These are phyloP conservation scores for Chaetomium sp. DNA, from an alignment of 2,329 filamentous ascomycete species.

Conservation along the genomic window DNA sequence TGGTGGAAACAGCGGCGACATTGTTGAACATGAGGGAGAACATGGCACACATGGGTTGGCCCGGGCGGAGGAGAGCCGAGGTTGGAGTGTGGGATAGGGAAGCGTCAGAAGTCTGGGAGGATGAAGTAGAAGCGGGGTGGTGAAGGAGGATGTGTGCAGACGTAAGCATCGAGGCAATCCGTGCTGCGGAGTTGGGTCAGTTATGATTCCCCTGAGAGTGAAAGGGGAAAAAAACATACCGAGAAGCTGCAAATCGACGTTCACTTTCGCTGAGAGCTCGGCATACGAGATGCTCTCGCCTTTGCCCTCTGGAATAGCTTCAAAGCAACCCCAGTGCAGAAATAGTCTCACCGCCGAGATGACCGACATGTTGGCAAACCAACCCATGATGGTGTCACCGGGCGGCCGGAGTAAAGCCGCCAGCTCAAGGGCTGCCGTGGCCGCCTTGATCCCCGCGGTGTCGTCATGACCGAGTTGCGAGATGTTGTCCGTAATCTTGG, in stretches of 20 bases:
- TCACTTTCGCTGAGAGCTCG: constrained; percentile 14
- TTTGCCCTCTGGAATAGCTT: constrained; percentile 18
- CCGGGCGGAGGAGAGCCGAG: constrained; percentile 13
- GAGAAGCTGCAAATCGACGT: constrained; percentile 18
- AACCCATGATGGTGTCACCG: constrained; percentile 20
- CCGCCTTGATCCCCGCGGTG: constrained; percentile 7
- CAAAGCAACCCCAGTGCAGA: constrained; percentile 23
- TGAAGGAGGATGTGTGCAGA: constrained; percentile 16
- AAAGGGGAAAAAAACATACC: too few relatives aligned
- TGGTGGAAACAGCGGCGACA: constrained; percentile 17
- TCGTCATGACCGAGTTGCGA: constrained; percentile 2
- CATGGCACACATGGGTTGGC: constrained; percentile 21
- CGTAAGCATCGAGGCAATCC: constrained; percentile 20
- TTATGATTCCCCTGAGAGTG: too few relatives aligned
- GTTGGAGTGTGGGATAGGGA: constrained; percentile 19
- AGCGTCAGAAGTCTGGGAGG: background rate
- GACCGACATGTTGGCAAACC: constrained; percentile 20
- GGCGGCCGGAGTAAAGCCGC: constrained; percentile 16
- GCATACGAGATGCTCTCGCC: constrained; percentile 17
- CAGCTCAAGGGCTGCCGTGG: constrained; percentile 15
- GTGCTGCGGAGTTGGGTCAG: background rate
- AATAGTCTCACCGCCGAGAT: constrained; percentile 22
- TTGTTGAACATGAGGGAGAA: constrained; percentile 23
- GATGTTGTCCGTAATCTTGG: constrained; percentile 11
- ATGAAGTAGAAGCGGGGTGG: background rate